Conservation (phyloP, 2,329 filamentous ascomycete species). For the Boeremia exigua region DNA sequence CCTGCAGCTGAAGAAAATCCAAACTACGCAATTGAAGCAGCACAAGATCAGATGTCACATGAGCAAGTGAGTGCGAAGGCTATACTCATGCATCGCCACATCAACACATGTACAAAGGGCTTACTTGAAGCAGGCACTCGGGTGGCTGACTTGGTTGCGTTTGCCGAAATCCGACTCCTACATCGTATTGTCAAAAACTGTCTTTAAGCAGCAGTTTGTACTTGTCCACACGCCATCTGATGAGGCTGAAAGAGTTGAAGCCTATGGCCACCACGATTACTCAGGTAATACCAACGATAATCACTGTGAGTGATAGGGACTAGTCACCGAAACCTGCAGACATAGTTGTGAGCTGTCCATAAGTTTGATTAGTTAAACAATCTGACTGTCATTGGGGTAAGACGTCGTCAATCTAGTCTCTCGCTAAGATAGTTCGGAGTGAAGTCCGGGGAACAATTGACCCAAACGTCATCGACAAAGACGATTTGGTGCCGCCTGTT, state of each 20-base stretch:
- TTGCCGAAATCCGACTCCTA: too few relatives aligned
- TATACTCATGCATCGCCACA: neutral
- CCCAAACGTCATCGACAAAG: slow-evolving; percentile 2
- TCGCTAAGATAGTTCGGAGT: neutral
- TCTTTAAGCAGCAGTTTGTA: too few relatives aligned
- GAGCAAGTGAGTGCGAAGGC: too few relatives aligned
- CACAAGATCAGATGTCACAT: too few relatives aligned
- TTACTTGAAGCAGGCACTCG: slow-evolving; percentile 14
- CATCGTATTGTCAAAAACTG: too few relatives aligned
- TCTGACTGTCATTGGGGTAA: neutral
- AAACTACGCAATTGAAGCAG: neutral
- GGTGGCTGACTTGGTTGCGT: too few relatives aligned
- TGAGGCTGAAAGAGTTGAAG: too few relatives aligned
- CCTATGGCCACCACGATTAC: too few relatives aligned
- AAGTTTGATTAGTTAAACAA: neutral
- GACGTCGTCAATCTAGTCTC: neutral
- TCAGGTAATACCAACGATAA: too few relatives aligned
- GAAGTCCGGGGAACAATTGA: neutral
- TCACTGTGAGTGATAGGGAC: neutral
- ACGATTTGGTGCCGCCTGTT: neutral
- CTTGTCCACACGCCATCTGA: too few relatives aligned
- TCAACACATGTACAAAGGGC: slow-evolving; percentile 19
- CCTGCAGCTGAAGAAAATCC: slow-evolving; percentile 18
- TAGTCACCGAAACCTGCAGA: neutral
- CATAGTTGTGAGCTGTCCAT: neutral